phyloP scores from a whole-genome alignment of 2,329 filamentous ascomycete species.

The Neofusicoccum ribis region DNA sequence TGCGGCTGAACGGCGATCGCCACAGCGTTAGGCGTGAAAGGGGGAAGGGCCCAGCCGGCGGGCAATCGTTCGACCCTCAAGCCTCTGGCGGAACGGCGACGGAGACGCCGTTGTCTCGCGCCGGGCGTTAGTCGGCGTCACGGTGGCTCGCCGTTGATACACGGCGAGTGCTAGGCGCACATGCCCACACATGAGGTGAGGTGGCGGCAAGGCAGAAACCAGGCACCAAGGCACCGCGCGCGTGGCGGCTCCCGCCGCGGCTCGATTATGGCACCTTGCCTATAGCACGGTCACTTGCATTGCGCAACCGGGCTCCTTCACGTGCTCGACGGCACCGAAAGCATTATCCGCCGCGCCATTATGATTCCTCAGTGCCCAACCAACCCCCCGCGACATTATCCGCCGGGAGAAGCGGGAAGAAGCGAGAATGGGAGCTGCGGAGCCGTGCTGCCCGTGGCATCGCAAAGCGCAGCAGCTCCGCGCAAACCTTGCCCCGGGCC shows the following conservation, averaged over 20 bases:
- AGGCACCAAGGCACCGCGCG: not conserved
- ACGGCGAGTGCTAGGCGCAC: not conserved
- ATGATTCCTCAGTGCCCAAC: not conserved
- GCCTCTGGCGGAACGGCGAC: not conserved
- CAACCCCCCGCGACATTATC: not conserved
- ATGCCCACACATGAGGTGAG: not conserved
- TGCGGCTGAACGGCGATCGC: not conserved
- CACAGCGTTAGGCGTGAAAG: not conserved
- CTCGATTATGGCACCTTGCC: not conserved
- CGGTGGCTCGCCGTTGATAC: too few relatives aligned
- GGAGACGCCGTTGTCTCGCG: not conserved
- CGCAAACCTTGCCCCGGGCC: not conserved
- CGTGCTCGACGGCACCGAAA: not conserved
- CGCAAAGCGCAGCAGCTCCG: not conserved
- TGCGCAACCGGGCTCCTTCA: not conserved
- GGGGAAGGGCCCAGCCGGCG: not conserved
- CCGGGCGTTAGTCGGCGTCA: not conserved
- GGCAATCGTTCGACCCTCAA: not conserved
- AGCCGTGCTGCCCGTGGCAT: not conserved
- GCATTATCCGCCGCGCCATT: not conserved
- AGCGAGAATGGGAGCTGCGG: not conserved
- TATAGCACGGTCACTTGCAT: constrained; percentile 9
- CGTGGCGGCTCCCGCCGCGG: not conserved
- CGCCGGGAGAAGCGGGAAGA: constrained; percentile 3
- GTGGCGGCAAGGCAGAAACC: not conserved